A percentile compares a stretch with the other conserved stretches of the same genome.
Evolutionary conservation across 228 moss, liverwort and hornwort genomes (phyloP).

Genomic region (Sphagnum magellanicum): DNA sequence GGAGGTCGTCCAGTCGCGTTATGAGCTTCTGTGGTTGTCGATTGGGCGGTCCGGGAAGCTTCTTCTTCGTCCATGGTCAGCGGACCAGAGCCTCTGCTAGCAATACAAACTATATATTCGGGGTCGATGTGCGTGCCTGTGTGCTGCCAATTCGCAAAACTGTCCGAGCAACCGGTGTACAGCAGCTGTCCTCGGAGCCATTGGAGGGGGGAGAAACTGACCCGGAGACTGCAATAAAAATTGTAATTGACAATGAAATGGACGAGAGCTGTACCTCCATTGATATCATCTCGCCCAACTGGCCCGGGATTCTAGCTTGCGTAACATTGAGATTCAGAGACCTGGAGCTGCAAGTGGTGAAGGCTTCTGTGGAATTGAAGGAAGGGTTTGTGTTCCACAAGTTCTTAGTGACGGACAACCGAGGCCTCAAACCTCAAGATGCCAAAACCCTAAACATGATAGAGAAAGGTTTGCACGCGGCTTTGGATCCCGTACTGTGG

Average conservation of each 20-base stretch:
- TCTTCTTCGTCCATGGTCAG: no score
- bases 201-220: slow-evolving; percentile 13
- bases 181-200: slow-evolving; percentile 15
- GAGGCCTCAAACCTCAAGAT: slow-evolving; percentile 45
- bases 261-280: slow-evolving; percentile 43
- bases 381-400: slow-evolving; percentile 51
- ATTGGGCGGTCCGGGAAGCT: no score
- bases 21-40: no score
- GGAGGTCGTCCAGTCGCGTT: no score
- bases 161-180: slow-evolving; percentile 16
- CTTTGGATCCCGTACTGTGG: slow-evolving; percentile 44
- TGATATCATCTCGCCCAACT: slow-evolving; percentile 56
- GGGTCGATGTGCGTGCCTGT: no score
- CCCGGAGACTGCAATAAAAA: slow-evolving; percentile 21
- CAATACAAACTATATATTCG: no score
- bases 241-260: slow-evolving; percentile 39
- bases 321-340: slow-evolving; percentile 54
- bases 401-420: slow-evolving; percentile 46
- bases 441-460: slow-evolving; percentile 38
- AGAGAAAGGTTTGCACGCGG: slow-evolving; percentile 46
- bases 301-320: slow-evolving; percentile 58
- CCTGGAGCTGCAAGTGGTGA: slow-evolving; percentile 58
- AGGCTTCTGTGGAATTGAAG: slow-evolving; percentile 55
- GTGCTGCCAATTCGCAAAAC: no score
- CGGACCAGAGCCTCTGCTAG: no score